Evolutionary conservation across 2,329 filamentous ascomycete genomes (phyloP).

Genomic region (Ustulina deusta): DNA sequence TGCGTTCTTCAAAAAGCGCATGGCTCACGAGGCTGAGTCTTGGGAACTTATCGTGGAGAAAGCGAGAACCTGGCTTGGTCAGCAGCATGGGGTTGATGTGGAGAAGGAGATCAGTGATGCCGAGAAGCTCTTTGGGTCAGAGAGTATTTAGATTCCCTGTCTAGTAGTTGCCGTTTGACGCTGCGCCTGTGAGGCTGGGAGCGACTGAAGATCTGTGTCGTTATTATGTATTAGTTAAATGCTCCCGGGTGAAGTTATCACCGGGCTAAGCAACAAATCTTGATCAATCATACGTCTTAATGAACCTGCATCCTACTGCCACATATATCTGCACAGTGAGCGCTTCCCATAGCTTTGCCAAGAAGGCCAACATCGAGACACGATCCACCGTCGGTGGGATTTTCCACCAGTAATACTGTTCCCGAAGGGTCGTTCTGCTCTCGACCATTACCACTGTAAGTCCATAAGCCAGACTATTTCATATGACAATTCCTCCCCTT

Average conservation of each 20-base stretch:
- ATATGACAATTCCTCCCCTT: background rate
- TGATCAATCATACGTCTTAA: background rate
- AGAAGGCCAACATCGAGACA: slow-evolving; percentile 21
- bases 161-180: background rate
- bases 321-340: background rate
- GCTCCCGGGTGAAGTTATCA: background rate
- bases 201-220: background rate
- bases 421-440: background rate
- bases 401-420: slow-evolving; percentile 38
- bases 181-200: background rate
- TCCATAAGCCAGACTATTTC: background rate
- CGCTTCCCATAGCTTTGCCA: slow-evolving; percentile 22
- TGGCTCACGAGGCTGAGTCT: slow-evolving; percentile 19
- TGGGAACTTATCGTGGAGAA: slow-evolving; percentile 36
- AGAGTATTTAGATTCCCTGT: background rate
- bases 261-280: background rate
- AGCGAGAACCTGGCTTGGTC: slow-evolving; percentile 26
- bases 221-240: background rate
- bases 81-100: slow-evolving; percentile 11
- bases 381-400: slow-evolving; percentile 29
- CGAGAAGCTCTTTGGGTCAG: slow-evolving; percentile 9
- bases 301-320: slow-evolving; percentile 4
- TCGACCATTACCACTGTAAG: background rate
- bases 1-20: slow-evolving; percentile 17
- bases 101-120: slow-evolving; percentile 28